Evolutionary conservation across 768 basidiomycete species (phyloP), one percentile per base, ranked within the genome.

Genomic region (Termitomyces sp.): DNA sequence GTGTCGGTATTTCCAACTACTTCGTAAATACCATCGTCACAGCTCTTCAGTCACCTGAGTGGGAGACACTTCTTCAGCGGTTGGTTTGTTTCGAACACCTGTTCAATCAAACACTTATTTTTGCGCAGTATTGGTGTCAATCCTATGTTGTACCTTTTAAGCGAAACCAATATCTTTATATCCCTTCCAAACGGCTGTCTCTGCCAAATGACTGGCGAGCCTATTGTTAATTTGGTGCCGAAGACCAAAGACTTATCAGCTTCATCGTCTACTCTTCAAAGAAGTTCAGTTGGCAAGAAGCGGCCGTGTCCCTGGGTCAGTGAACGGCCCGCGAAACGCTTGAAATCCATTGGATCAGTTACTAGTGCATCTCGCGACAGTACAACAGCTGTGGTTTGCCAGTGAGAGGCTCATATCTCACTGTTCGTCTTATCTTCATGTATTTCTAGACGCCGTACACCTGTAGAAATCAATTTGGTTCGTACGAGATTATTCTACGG

Each of bases 161-260:
- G 85, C 2, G 79, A 86, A 54, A 85, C 86, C 0, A 88, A 84
- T 10, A 59, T 95, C 17, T 98, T 94, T 67, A 65, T 88, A 16
- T 74, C 88, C 2, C 70, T 97, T 21, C 88, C 89, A 0, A 96
- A 97, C 64, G 84, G 82, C 19, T 95, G 92, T 65, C 79, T 87
- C 37, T 89, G 89, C 59, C 95, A 98, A 68, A 67, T 97, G 56
- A 82, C 86, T 0, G 95, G 95, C 4, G 75, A 76, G 35, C 86
- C 89, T 0, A 67, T 96, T 23, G 72, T 84, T 60, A 71, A 62
- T 30, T 19, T 55, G 37, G 46, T 30, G 28, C 46, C 60, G 4
- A 56, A 50, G 27, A 35, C 39, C 16, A 55, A 32, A 19, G 19
- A 55, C 14, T 8, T 41, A 2, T 28, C 17, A 25, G 16, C 21